Evolutionary conservation across 1,139 yeast genomes (phyloP), one percentile per base, ranked within the genome.

Genomic region (Kodamaea sp.): DNA sequence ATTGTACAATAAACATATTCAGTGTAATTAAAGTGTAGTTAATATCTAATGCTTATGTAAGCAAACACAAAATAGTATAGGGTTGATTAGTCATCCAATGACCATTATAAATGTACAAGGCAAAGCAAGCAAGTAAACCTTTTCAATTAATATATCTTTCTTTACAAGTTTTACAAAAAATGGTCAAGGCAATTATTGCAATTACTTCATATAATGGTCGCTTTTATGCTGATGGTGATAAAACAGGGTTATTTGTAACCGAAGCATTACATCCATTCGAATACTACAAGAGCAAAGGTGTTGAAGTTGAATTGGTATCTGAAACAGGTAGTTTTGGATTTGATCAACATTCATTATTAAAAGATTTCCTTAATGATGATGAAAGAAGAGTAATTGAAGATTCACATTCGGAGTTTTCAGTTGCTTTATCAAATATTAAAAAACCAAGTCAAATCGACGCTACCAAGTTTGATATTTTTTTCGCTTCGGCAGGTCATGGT

Each of bases 401-500:
- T 37, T 25, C 44, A 8, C 39, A 47, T 31, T 48, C 51, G n/a
- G 46, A 40, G 5, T 56, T 49, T 45, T 43, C 40, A 37, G 34
- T 41, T 8, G 47, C 38, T n/a, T 34, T 53, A 28, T 39, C 40
- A 32, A 32, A 41, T 8, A 37, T 54, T 39, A 52, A 48, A 42
- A 49, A 47, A 37, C 45, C 58, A 4, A 34, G 48, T 4, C 50
- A 52, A 3, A 45, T 53, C 29, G 38, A 50, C 32, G 39, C 54
- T 7, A 33, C 38, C 2, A 55, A 53, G 7, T 56, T 51, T 41
- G 47, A 46, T 29, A 44, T 56, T 25, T 52, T 56, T 43, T 53
- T 41, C 30, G 59, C 57, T n/a, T 47, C 59, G 20, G 58, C 52
- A 12, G 60, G 60, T 8, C 58, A 56, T 35, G 60, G 52, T 4